phyloP scores from a whole-genome alignment of 1,139 yeast genomes.

The Zygoascus hellenicus region DNA sequence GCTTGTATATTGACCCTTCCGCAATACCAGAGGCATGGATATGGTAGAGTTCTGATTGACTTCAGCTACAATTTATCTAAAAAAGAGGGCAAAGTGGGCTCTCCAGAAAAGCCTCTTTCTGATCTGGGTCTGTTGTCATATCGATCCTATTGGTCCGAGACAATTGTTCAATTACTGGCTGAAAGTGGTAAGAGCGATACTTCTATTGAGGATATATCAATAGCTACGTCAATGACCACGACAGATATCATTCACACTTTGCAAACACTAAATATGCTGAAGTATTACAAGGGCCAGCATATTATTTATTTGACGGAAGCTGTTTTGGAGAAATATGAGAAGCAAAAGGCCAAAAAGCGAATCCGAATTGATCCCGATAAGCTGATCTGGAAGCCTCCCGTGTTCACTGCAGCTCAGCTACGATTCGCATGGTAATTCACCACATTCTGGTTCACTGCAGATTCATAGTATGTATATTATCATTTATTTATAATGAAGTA shows the following conservation, averaged over 20 bases:
- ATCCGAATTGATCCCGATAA: slow-evolving; percentile 69
- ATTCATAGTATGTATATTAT: background rate
- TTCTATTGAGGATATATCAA: slow-evolving; percentile 88
- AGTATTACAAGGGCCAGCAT: slow-evolving; percentile 94
- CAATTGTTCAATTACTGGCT: slow-evolving; percentile 66
- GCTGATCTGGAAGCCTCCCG: slow-evolving; percentile 91
- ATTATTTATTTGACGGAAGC: slow-evolving; percentile 87
- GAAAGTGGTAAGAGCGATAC: slow-evolving; percentile 61
- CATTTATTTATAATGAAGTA: slow-evolving; percentile 4
- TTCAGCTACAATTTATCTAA: slow-evolving; percentile 87
- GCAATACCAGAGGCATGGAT: slow-evolving; percentile 93
- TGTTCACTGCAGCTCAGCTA: slow-evolving; percentile 90
- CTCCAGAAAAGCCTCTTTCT: slow-evolving; percentile 95
- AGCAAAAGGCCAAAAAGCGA: slow-evolving; percentile 64
- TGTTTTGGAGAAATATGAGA: slow-evolving; percentile 69
- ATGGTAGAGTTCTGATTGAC: slow-evolving; percentile 84
- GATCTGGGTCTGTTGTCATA: slow-evolving; percentile 90
- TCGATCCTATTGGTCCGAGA: slow-evolving; percentile 96
- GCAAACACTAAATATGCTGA: slow-evolving; percentile 80
- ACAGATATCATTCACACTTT: slow-evolving; percentile 91
- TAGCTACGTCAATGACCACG: slow-evolving; percentile 89
- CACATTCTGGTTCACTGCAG: background rate
- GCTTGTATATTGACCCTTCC: slow-evolving; percentile 96
- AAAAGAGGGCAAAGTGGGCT: slow-evolving; percentile 84
- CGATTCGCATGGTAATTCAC: slow-evolving; percentile 82